Base-by-base conservation (phyloP, 352 stramenopile genomes). In the Peronospora destructor region DNA sequence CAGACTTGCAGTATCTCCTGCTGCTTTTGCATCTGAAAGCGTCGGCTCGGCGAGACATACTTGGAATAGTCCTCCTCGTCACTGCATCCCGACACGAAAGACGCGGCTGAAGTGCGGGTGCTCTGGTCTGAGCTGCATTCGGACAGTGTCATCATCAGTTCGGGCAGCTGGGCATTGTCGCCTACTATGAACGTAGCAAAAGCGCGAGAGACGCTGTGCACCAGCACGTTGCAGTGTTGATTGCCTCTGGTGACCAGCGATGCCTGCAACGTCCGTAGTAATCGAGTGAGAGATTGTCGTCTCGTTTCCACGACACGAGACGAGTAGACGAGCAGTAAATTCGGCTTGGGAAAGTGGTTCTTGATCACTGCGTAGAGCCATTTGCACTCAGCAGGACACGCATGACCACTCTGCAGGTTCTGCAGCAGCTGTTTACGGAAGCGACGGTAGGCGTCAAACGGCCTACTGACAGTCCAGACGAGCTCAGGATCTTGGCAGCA, bases 371-470 rank as follows among this genome's bases (percentile, higher is more conserved):
- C 49, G 36, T 63, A 48, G 4, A 71, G 58, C 59, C 63, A 71
- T 26, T 57, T 60, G 54, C 62, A 71, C 51, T 72, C 63, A 11
- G 63, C 59, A 11, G 53, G 43, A 17, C 59, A 72, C 28, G 29
- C 42, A 52, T 72, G 64, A 23, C 56, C 59, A 2, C 14, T 47
- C 34, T 61, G 43, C 21, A 72, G 43, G 13, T 34, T 25, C 1
- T 34, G 35, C 30, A 68, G 6, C 13, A 72, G 21, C 17, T 64
- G 59, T 32, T 66, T 64, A 32, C 76, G 74, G 42, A 85, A 76
- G 21, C 48, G 52, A 9, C 59, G 56, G 33, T 73, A 82, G 23
- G 64, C 71, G 2, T 82, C 58, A 23, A 74, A 79, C 3, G 59
- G 45, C 16, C 51, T 45, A 23, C 42, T 33, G 9, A 66, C 62